Evolutionary conservation across 495 filamentous ascomycete species (phyloP), one percentile per base, ranked within the genome.

Genomic region (Aspergillus saccharolyticus): DNA sequence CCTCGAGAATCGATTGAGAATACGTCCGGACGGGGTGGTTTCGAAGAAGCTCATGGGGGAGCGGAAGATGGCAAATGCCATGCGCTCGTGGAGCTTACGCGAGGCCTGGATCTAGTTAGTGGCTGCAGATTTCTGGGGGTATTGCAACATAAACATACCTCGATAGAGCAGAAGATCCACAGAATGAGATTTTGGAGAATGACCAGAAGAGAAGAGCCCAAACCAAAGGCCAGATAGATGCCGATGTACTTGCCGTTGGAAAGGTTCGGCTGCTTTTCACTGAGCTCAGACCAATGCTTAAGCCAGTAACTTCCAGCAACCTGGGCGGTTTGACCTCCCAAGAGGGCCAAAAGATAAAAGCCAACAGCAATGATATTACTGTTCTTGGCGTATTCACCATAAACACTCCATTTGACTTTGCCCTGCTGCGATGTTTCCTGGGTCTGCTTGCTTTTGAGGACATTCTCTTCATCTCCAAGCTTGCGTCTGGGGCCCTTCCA

Each of bases 31-130:
- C n/a, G 94, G 94, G 2, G 94, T 99, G 12, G 93, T 96, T 70
- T 99, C 95, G 63, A 99, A 99, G 73, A 99, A 99, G 63, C 83
- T 91, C 95, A 99, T 99, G 21, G 95, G 95, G 16, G 91, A 94
- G 66, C 94, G 85, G 79, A 99, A 99, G 63, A 97, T 97, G 6
- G 95, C 90, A 63, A 88, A 91, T 44, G 95, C 95, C 95, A 99
- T 99, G 56, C 90, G 84, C 74, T 99, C 93, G 70, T 99, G 95
- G 24, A 99, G 81, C 73, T 97, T 97, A 18, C 92, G 83, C 42
- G 91, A 96, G 50, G 95, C 95, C 81, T 63, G 17, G 20, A 4
- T n/a, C 39, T 15, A n/a, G 10, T 46, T 33, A 24, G 12, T 7
- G 17, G 49, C 44, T 5, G 14, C 30, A 50, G 14, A 3, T 18